Percentiles rank a stretch among this genome's conserved stretches.
phyloP scores from a whole-genome alignment of 2,329 filamentous ascomycete genomes.

The Bipolaris victoriae region DNA sequence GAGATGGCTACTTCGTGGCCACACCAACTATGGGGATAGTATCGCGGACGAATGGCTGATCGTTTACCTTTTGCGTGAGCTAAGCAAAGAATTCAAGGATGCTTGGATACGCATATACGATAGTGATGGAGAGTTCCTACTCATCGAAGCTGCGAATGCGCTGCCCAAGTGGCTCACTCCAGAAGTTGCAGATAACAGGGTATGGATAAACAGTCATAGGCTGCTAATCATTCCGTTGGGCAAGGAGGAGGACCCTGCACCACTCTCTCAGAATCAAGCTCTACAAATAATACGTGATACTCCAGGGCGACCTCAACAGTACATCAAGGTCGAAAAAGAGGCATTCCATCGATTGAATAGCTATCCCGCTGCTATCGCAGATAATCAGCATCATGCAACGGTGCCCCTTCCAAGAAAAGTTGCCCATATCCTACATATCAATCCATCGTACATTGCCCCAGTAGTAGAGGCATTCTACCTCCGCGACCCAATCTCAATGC shows the following conservation, averaged over 20 bases:
- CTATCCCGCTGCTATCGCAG: conserved; percentile 76
- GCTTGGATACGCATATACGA: conserved; percentile 86
- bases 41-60: conserved; percentile 98
- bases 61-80: conserved; percentile 83
- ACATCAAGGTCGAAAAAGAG: conserved; percentile 78
- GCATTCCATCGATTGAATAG: conserved; percentile 87
- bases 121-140: conserved; percentile 91
- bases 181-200: conserved; percentile 82
- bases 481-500: conserved; percentile 78
- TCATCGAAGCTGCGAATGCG: conserved; percentile 89
- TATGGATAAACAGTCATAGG: conserved; percentile 84
- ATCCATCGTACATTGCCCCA: conserved; percentile 77
- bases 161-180: conserved; percentile 91
- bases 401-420: conserved; percentile 80
- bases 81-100: conserved; percentile 73
- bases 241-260: conserved; percentile 34
- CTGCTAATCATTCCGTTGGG: conserved; percentile 73
- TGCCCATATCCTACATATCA: conserved; percentile 76
- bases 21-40: conserved; percentile 89
- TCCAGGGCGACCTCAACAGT: conserved; percentile 69
- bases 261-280: conserved; percentile 69
- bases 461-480: conserved; percentile 93
- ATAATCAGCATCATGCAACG: conserved; percentile 76
- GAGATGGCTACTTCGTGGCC: conserved; percentile 70
- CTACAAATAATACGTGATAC: conserved; percentile 64